Evolutionary conservation across 2,329 filamentous ascomycete genomes (phyloP).

Genomic region (Curvularia sp.): DNA sequence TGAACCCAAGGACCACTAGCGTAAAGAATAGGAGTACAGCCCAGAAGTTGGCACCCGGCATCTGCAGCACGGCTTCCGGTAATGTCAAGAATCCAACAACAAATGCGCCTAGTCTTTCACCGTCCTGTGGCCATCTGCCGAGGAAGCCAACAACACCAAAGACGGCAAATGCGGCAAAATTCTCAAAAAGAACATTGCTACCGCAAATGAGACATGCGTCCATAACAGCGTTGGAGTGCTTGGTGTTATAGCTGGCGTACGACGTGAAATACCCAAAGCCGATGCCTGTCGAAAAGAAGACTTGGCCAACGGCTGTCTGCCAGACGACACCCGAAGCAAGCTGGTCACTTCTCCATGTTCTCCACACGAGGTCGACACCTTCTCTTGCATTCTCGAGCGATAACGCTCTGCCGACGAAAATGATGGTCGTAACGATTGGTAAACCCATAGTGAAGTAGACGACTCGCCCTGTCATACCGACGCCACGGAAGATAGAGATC

Average conservation of each 20-base stretch:
- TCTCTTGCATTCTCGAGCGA: constrained; percentile 63
- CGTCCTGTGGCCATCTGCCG: constrained; percentile 52
- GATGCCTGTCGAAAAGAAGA: constrained; percentile 67
- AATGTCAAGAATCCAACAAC: constrained; percentile 66
- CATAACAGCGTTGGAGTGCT: constrained; percentile 66
- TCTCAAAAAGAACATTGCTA: constrained; percentile 66
- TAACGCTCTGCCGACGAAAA: constrained; percentile 62
- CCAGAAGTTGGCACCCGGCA: constrained; percentile 67
- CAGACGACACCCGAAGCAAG: constrained; percentile 62
- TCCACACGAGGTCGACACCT: constrained; percentile 60
- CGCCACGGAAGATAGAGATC: constrained; percentile 66
- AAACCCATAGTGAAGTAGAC: constrained; percentile 70
- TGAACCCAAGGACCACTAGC: constrained; percentile 64
- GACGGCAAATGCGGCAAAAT: constrained; percentile 59
- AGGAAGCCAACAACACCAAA: constrained; percentile 65
- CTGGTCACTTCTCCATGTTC: constrained; percentile 59
- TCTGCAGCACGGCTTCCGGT: constrained; percentile 63
- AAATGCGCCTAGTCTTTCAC: constrained; percentile 61
- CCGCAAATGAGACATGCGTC: constrained; percentile 64
- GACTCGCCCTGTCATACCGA: constrained; percentile 64
- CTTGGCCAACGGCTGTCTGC: constrained; percentile 67
- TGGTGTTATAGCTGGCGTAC: constrained; percentile 65
- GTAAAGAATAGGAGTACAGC: constrained; percentile 66
- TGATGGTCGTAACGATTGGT: constrained; percentile 64
- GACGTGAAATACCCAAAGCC: constrained; percentile 65